Base-by-base conservation (phyloP, 192 early-diverging fungal genomes). In the Ambispora gerdemannii region DNA sequence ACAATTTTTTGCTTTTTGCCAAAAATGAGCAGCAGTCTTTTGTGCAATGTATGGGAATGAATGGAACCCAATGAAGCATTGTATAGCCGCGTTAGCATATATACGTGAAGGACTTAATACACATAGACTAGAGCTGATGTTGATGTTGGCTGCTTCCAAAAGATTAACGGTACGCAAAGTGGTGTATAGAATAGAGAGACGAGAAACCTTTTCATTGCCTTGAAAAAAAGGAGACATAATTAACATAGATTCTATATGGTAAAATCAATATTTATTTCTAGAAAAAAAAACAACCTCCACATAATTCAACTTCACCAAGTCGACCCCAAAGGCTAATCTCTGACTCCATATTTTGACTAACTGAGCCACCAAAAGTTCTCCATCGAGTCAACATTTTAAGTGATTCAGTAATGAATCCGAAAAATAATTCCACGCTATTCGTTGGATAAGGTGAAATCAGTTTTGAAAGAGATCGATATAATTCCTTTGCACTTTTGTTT, bases 251-350 rank as follows among this genome's bases (percentile, higher is more conserved):
- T n/a, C n/a, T 55, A 55, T 27, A 27, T 4, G 13, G 30, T 55
- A 25, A 55, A 55, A 27, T 55, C 17, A 55, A 6, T 55, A 55
- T 27, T 4, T 19, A 4, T 27, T 55, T 11, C 3, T 22, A 27
- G 24, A 52, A 4, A 7, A 55, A 60, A 32, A 32, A 51, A 28
- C 51, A 47, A 60, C 68, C 68, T 32, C 68, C 68, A 49, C 68
- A 47, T 49, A 70, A 47, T 70, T 70, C 68, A 36, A 60, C 53
- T 49, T 70, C 68, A 1, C 68, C 68, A 8, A 47, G 10, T 70
- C 68, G 34, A 11, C 15, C 38, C 55, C 55, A 59, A 31, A 70
- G 27, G 2, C 17, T 35, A 20, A 70, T 55, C 43, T 70, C 68
- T 20, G 19, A 17, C 19, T 70, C 68, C 15, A 38, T 28, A 47